Evolutionary conservation across 2,329 filamentous ascomycete genomes (phyloP).

Genomic region (Fusarium nematophilum): DNA sequence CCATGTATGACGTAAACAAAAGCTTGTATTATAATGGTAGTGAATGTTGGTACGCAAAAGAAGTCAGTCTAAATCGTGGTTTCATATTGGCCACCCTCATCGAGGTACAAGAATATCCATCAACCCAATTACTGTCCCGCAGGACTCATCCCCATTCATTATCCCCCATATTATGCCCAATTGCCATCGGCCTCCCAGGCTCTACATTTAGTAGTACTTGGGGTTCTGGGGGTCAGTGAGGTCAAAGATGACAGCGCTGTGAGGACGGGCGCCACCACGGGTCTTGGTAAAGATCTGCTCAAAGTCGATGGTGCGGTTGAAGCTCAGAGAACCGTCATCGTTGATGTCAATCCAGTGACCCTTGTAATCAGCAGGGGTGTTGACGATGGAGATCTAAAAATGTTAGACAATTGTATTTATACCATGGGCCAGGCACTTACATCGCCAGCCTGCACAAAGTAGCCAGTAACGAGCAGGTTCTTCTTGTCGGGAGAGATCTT

Average conservation of each 20-base stretch:
- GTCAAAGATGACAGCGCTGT: constrained; percentile 68
- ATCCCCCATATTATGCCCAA: neutral
- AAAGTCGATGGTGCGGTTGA: constrained; percentile 71
- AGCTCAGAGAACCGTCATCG: constrained; percentile 64
- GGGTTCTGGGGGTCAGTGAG: constrained; percentile 65
- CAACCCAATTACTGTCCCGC: neutral
- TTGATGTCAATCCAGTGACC: constrained; percentile 70
- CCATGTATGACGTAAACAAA: too few relatives aligned
- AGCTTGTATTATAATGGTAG: too few relatives aligned
- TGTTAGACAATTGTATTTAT: constrained; percentile 10
- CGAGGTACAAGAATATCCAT: constrained; percentile 4
- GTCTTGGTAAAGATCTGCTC: constrained; percentile 59
- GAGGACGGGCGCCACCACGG: constrained; percentile 67
- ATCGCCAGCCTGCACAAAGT: constrained; percentile 72
- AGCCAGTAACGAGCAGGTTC: constrained; percentile 72
- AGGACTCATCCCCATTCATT: neutral
- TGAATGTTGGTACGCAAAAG: neutral
- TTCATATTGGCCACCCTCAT: neutral
- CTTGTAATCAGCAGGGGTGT: constrained; percentile 72
- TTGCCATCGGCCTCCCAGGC: too few relatives aligned
- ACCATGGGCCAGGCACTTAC: constrained; percentile 29
- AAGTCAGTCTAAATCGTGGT: neutral
- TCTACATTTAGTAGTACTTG: constrained; percentile 57
- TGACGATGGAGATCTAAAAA: constrained; percentile 65
- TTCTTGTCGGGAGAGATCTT: constrained; percentile 74